Evolutionary conservation across 345 rosid genomes (phyloP), one percentile per base, ranked within the genome.

Genomic region (Populus simonii): DNA sequence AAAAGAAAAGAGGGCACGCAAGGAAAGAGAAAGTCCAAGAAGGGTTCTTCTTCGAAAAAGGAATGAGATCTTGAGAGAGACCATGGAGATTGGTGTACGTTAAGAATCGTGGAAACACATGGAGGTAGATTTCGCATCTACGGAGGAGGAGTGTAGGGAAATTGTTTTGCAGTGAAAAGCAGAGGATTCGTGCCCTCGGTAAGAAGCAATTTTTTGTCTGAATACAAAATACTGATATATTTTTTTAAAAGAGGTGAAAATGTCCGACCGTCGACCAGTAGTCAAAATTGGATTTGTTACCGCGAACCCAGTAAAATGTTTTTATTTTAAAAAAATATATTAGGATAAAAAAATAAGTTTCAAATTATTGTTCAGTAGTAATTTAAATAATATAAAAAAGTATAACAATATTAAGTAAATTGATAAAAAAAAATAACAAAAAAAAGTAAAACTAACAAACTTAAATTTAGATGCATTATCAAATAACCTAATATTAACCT

Each of bases 61-160:
- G 45, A 81, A 74, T 57, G 89, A 86, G 87, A 86, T 90, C 87
- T 86, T 51, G 70, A 73, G 76, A 71, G 70, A 73, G 79, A 78
- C 69, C 69, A 47, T 17, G 76, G 66, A 68, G 79, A 75, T 35
- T 72, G 88, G 90, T 79, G 83, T 83, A 85, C 88, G 92, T 85
- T 78, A 88, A 76, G 92, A 83, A 88, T 90, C 84, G 87, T 75
- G 87, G 22, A 65, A 62, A 61, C 72, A 49, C 10, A 59, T 41
- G 55, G 76, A 83, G 74, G 71, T 33, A 83, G 76, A 16, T 78
- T 80, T 73, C 74, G 86, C 86, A 83, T 83, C 82, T 45, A 75
- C 70, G 74, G 74, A 86, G 77, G 78, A 66, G 80, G 78, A 66
- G 80, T 41, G 69, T 68, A 80, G 7, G 41, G 67, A 76, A 74